Percentiles rank a stretch among this genome's conserved stretches.
phyloP scores from a whole-genome alignment of 345 rosid species.

The Populus deltoides region DNA sequence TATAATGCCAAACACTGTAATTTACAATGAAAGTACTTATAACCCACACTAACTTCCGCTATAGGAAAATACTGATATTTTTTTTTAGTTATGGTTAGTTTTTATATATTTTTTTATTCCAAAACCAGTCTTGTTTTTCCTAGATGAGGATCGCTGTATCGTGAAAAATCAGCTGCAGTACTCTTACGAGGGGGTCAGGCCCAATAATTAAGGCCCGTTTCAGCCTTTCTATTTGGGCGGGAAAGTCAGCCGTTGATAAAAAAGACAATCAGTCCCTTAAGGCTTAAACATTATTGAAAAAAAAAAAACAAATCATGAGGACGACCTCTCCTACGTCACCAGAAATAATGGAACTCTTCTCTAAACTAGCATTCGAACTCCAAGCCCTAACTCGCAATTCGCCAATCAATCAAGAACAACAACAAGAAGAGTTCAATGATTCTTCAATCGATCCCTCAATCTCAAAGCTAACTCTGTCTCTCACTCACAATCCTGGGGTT shows the following conservation, averaged over 20 bases:
- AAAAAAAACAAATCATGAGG: not conserved
- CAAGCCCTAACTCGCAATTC: conserved; percentile 9
- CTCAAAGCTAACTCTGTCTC: conserved; percentile 50
- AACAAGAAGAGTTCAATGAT: conserved; percentile 19
- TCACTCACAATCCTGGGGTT: conserved; percentile 39
- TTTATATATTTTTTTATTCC: too few species aligned
- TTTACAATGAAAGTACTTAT: too few species aligned
- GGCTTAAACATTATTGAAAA: too few species aligned
- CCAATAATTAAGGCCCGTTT: not conserved
- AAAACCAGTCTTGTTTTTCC: too few species aligned
- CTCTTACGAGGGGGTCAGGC: too few species aligned
- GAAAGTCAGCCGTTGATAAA: not conserved
- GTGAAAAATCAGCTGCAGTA: too few species aligned
- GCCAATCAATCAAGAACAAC: not conserved
- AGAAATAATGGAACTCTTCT: conserved; percentile 45
- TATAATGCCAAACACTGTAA: too few species aligned
- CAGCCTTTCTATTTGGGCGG: conserved; percentile 17
- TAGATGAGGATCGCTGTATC: too few species aligned
- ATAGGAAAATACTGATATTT: too few species aligned
- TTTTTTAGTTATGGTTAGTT: too few species aligned
- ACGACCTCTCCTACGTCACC: not conserved
- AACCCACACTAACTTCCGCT: too few species aligned
- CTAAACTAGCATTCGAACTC: conserved; percentile 43
- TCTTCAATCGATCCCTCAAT: conserved; percentile 41
- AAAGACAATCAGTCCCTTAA: not conserved